phyloP scores from a whole-genome alignment of 2,329 filamentous ascomycete species.

The Pseudogymnoascus sp. region DNA sequence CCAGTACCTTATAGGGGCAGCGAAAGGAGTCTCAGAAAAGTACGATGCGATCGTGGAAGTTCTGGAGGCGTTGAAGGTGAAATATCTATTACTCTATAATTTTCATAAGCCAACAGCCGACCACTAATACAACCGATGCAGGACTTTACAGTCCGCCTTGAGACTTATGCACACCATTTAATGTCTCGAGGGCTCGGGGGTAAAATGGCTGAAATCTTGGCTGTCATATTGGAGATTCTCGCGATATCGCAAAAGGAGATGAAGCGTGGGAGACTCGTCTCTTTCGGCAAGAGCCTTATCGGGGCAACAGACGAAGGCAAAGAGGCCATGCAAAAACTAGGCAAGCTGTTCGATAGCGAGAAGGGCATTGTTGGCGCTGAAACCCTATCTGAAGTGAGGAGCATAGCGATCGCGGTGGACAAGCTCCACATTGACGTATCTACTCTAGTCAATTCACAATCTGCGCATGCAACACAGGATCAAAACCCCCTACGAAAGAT shows the following conservation, averaged over 20 bases:
- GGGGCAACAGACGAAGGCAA: neutral
- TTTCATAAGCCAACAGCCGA: neutral
- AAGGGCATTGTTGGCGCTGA: neutral
- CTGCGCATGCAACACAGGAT: neutral
- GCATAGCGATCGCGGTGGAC: neutral
- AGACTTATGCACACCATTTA: neutral
- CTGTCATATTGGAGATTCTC: neutral
- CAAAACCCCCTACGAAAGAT: neutral
- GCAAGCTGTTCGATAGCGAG: neutral
- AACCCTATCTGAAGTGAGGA: neutral
- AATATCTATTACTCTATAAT: neutral
- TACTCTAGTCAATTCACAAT: neutral
- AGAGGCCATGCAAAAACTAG: neutral
- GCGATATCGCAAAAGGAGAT: neutral
- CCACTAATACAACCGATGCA: neutral
- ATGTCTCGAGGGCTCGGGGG: neutral
- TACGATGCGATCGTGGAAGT: neutral
- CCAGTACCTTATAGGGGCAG: neutral
- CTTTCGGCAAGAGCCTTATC: neutral
- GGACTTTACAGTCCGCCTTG: neutral
- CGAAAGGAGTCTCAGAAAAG: neutral
- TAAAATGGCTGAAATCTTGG: neutral
- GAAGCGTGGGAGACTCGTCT: neutral
- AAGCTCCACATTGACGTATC: neutral
- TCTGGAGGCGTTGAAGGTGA: neutral